Evolutionary conservation across 2,329 filamentous ascomycete species (phyloP).

Genomic region (Tolypocladium paradoxum): DNA sequence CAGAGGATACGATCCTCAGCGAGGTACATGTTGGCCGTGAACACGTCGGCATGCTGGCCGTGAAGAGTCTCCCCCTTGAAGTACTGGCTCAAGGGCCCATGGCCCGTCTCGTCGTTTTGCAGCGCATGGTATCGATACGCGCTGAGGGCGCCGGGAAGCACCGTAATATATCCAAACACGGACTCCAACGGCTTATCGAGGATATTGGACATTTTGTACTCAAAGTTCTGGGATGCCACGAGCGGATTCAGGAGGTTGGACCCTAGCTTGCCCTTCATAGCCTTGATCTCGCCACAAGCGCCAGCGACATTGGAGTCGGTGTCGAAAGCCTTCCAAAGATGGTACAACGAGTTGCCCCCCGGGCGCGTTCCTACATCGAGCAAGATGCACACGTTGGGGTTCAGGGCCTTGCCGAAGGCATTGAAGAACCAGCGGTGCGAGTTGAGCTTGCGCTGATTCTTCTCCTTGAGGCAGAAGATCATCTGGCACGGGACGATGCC

Average conservation of each 20-base stretch:
- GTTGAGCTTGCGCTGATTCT: conserved; percentile 96
- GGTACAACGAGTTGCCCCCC: conserved; percentile 82
- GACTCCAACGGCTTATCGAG: conserved; percentile 94
- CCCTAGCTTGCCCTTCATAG: conserved; percentile 82
- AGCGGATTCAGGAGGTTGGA: conserved; percentile 82
- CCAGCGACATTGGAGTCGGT: conserved; percentile 95
- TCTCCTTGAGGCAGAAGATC: conserved; percentile 97
- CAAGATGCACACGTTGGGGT: conserved; percentile 92
- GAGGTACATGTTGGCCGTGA: conserved; percentile 93
- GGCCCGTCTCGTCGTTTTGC: conserved; percentile 92
- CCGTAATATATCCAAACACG: conserved; percentile 96
- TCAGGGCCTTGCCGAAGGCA: conserved; percentile 83
- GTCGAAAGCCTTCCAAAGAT: conserved; percentile 98
- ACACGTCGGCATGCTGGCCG: conserved; percentile 91
- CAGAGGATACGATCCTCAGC: conserved; percentile 85
- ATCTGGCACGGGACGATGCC: conserved; percentile 97
- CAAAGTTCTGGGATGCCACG: conserved; percentile 95
- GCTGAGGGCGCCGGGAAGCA: conserved; percentile 86
- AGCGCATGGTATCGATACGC: conserved; percentile 93
- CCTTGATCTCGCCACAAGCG: conserved; percentile 94
- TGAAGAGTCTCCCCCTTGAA: conserved; percentile 98
- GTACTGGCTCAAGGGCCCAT: conserved; percentile 92
- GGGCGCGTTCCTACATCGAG: conserved; percentile 94
- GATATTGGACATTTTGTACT: conserved; percentile 99
- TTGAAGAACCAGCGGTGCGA: conserved; percentile 99